phyloP scores from a whole-genome alignment of 495 filamentous ascomycete genomes.

The Viridothelium virens region DNA sequence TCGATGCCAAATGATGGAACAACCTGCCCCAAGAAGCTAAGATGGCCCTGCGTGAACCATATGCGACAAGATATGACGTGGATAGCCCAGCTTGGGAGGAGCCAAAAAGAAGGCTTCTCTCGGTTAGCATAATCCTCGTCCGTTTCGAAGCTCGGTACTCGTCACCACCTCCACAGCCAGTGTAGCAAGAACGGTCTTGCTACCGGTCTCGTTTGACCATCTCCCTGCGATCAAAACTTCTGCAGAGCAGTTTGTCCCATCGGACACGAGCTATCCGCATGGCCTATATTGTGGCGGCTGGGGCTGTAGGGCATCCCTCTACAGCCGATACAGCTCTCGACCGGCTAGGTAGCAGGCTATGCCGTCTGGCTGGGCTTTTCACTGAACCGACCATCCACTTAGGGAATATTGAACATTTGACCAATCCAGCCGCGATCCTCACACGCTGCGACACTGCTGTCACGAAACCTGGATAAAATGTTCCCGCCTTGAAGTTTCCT shows the following conservation, averaged over 20 bases:
- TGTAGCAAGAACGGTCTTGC: constrained; percentile 10
- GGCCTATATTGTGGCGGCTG: not conserved
- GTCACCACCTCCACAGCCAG: not conserved
- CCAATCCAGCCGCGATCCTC: not conserved
- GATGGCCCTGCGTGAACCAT: constrained; percentile 7
- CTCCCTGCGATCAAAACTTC: constrained; percentile 1
- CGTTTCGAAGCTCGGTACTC: not conserved
- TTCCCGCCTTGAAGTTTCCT: not conserved
- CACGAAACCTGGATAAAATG: not conserved
- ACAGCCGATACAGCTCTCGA: not conserved
- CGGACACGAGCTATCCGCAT: constrained; percentile 4
- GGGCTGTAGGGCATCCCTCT: not conserved
- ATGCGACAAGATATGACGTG: constrained; percentile 9
- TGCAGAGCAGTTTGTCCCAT: not conserved
- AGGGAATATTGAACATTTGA: not conserved
- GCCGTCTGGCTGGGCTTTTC: not conserved
- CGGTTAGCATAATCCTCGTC: constrained; percentile 4
- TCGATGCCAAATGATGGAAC: not conserved
- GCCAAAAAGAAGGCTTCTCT: not conserved
- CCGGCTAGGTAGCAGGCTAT: constrained; percentile 8
- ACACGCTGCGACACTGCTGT: constrained; percentile 3
- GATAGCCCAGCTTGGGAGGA: not conserved
- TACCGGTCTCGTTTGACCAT: constrained; percentile 11
- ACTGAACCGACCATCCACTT: not conserved
- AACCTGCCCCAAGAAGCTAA: not conserved